Evolutionary conservation across 352 stramenopile species (phyloP).

Genomic region (Pythium dissotocum): DNA sequence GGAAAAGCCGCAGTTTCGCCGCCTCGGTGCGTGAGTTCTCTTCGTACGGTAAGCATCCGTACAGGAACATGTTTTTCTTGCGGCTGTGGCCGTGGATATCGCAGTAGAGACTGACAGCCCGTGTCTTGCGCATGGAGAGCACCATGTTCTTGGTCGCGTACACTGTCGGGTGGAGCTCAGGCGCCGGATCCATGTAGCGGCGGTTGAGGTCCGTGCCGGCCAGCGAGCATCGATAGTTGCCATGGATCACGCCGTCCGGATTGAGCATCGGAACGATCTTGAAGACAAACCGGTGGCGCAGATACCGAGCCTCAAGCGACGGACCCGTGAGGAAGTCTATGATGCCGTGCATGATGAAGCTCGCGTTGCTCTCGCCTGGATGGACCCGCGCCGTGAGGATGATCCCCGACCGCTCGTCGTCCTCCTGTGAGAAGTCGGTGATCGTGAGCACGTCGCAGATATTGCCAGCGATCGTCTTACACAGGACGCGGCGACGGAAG

Average conservation of each 20-base stretch:
- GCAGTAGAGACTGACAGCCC: constrained; percentile 73
- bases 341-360: constrained; percentile 90
- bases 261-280: constrained; percentile 95
- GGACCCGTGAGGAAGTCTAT: constrained; percentile 83
- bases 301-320: constrained; percentile 61
- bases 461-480: constrained; percentile 83
- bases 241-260: constrained; percentile 90
- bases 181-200: constrained; percentile 56
- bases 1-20: constrained; percentile 61
- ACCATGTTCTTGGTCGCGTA: constrained; percentile 76
- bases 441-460: constrained; percentile 89
- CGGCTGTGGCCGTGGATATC: constrained; percentile 90
- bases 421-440: constrained; percentile 70
- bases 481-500: constrained; percentile 67
- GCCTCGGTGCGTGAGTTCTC: constrained; percentile 43
- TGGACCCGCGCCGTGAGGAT: constrained; percentile 88
- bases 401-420: constrained; percentile 60
- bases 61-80: constrained; percentile 91
- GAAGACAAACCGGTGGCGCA: constrained; percentile 88
- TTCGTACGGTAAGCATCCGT: constrained; percentile 65
- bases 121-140: constrained; percentile 39
- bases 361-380: constrained; percentile 88
- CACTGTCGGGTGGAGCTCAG: constrained; percentile 75
- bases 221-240: constrained; percentile 90
- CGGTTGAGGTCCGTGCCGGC: constrained; percentile 89